Base-by-base conservation (phyloP, 805 yeast species). In the Candida chauliodis region DNA sequence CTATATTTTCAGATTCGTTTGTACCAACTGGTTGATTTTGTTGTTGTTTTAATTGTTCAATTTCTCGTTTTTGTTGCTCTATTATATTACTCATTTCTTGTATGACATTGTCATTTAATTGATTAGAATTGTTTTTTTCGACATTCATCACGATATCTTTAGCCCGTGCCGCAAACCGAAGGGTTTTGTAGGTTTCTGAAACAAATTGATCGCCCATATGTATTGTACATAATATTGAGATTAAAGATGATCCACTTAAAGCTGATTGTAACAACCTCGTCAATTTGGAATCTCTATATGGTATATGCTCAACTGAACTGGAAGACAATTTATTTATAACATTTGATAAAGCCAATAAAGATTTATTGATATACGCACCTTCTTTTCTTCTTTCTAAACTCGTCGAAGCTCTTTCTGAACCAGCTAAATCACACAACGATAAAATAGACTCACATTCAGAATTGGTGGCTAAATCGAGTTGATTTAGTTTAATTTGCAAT, bases 361-460 rank as follows among this genome's bases (percentile, higher is more conserved):
- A 90, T 56, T 89, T 89, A 66, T 91, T 91, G 56, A 91, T 91
- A 55, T 72, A 93, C 0, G 96, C 77, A 16, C 98, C 99, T 64
- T 91, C 99, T 58, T 89, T 87, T 39, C 97, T 69, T 50, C 98
- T 73, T 53, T 87, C 96, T 1, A 69, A 60, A 50, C 82, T 81
- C 8, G 77, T 63, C 0, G 85, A 70, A 0, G 95, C 95, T 37
- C 84, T 75, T 61, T 91, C 99, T n/a, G 95, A 84, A 20, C 99
- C 99, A 0, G 99, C 99, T 52, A 91, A 73, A 62, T 91, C 99
- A 66, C 98, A 91, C 40, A 91, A 69, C 23, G 91, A 86, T 22
- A 91, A 74, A 0, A 88, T 79, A 24, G 89, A 74, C 26, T 67
- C 59, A 11, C 60, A 63, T 38, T 68, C 73, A 0, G 55, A 47